Evolutionary conservation across 371 early-diverging fungal species (phyloP).

Genomic region (Lichtheimia ramosa): DNA sequence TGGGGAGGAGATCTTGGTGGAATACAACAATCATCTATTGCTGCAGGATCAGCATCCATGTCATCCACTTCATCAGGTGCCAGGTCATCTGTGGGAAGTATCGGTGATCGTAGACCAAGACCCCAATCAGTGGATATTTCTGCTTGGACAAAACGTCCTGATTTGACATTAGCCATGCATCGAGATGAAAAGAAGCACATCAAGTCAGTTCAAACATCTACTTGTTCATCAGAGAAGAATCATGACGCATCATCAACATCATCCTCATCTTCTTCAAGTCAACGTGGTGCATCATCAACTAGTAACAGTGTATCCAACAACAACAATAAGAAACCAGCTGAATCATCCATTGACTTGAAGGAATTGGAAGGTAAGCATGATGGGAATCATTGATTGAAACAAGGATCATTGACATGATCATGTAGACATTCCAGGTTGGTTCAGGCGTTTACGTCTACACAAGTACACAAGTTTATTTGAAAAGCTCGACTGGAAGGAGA

Average conservation of each 20-base stretch:
- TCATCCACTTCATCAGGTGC: conserved; percentile 4
- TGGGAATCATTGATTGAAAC: neutral
- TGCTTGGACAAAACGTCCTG: conserved; percentile 15
- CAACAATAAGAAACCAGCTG: conserved; percentile 67
- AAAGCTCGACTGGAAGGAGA: conserved; percentile 82
- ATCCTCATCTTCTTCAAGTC: neutral
- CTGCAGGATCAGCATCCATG: neutral
- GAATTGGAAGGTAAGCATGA: conserved; percentile 59
- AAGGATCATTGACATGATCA: too few species aligned
- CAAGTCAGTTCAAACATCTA: neutral
- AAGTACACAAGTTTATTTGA: conserved; percentile 91
- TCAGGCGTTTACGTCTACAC: conserved; percentile 87
- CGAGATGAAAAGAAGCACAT: conserved; percentile 5
- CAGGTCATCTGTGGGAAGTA: neutral
- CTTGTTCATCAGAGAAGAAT: too few species aligned
- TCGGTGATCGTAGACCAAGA: conserved; percentile 20
- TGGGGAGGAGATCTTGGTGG: neutral
- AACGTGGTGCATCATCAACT: conserved; percentile 8
- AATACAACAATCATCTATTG: too few species aligned
- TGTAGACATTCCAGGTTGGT: conserved; percentile 88
- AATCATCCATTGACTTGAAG: conserved; percentile 71
- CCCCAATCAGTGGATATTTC: conserved; percentile 67
- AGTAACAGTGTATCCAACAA: conserved; percentile 8
- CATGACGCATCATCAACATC: too few species aligned
- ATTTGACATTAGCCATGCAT: conserved; percentile 44